Base-by-base conservation (phyloP, 2,329 filamentous ascomycete species). In the Pseudocercospora fijiensis region DNA sequence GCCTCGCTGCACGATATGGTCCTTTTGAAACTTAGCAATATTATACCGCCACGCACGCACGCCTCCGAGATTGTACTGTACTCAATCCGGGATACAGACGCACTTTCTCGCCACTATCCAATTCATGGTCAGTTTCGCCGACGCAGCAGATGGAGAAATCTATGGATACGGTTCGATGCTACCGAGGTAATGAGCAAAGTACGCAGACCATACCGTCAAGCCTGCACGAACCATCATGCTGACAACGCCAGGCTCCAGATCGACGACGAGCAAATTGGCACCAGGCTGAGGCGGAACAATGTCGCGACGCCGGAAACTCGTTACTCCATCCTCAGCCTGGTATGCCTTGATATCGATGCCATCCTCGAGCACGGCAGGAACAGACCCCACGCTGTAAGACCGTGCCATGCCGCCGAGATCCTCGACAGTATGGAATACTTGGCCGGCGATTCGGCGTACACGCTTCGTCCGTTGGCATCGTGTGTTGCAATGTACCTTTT, bases 401-500 rank as follows among this genome's bases (percentile, higher is more conserved):
- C 66, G 55, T 5, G 67, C 60, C 49, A 67, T 64, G 16, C 57
- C 65, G n/a, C 66, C 65, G 22, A 53, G 20, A 26, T 49, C 51
- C 20, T 60, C 55, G 3, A 60, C 33, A 18, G 28, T 58, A 49
- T 58, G 61, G 59, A 60, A 69, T 30, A 67, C 58, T 41, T 67
- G 65, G 0, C 67, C 7, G 69, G 67, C 10, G 66, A 66, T 10
- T 58, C 58, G n/a, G 66, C 60, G 33, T 67, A 70, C 27, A 67
- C 49, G 57, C 67, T 71, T 49, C 63, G 65, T 28, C 67, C 67
- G 33, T 24, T 51, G 55, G 18, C 58, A 55, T 70, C 62, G 62
- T 69, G 69, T 20, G 66, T 71, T 10, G 67, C 59, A 58, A 71
- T 71, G 66, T 70, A 69, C 30, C 69, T 57, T 60, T 69, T 69